Evolutionary conservation across 2,329 filamentous ascomycete genomes (phyloP), one percentile per base, ranked within the genome.

Genomic region (Fusarium mundagurra): DNA sequence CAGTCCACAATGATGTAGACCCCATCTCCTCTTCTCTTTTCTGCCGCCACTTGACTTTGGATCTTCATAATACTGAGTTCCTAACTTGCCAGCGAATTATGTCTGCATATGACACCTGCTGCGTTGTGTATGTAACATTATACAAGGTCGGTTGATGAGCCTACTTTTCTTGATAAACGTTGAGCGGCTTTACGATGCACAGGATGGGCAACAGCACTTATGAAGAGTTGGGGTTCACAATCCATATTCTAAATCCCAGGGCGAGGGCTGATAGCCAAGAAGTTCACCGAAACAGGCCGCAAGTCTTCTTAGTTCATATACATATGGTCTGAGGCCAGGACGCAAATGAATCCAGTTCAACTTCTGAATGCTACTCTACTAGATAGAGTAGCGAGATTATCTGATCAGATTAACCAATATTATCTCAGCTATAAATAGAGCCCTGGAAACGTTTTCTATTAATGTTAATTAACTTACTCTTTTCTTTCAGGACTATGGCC

Each of bases 1-100:
- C 76, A 78, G 77, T 74, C 77, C 77, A 78, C 76, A 76, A 78
- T 78, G 76, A 78, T 78, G 76, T 75, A 71, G 75, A 47, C 34
- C 59, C 61, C 62, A 57, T 70, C 64, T 54, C 18, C 50, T 64
- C 62, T 53, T 29, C 43, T 61, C 64, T 45, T 48, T 51, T 69
- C 34, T 39, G 22, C 17, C 51, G 60, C 39, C 24, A 27, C 27
- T 55, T n/a, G 36, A 55, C 31, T 29, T 69, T 29, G 47, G 36
- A 43, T 24, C 33, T 31, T 63, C 53, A 17, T 31, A 36, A 36
- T n/a, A 24, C 18, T 45, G 16, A 45, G 17, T 31, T 45, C n/a
- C 18, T 39, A 27, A 24, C 27, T 27, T 39, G 36, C 27, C 27
- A 27, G 33, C 13, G 20, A 27, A 39, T 33, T 8, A 36, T 39